Base-by-base conservation (phyloP, 257 asterid genomes). In the Nicotiana noctiflora region DNA sequence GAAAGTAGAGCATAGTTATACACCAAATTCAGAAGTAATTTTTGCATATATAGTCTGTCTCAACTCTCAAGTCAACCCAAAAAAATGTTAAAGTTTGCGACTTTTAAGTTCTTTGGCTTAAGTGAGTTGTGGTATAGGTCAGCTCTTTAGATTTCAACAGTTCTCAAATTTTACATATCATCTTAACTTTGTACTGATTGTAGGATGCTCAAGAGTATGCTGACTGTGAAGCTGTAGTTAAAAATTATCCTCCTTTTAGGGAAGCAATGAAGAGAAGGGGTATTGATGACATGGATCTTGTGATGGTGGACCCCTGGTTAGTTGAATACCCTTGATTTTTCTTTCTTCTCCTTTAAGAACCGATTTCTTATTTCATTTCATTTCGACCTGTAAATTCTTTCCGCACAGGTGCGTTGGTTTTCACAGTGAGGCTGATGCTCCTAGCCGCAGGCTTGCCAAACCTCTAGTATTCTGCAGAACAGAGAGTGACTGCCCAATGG, bases 191-290 rank as follows among this genome's bases (percentile, higher is more conserved):
- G 23, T 72, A 23, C 78, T 72, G 78, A 72, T 61, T 83, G 82
- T 84, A 96, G 99, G 97, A 96, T 90, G 99, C 98, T 82, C 89
- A 87, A 49, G 99, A 96, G 84, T 96, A 94, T 85, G 99, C 99
- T 84, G 99, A 96, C 87, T 96, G 99, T 83, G 99, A 96, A 88
- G 98, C 97, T 55, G 89, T 90, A 25, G 96, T 96, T 76, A 96
- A 94, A 90, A 95, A 91, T 46, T 91, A 88, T 84, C 97, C 96
- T 83, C 98, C 97, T 40, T 94, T 96, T 86, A 86, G 84, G 60
- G 98, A 96, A 79, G 99, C 98, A 86, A 94, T 96, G 99, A 96
- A 90, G 92, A 96, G 89, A 89, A 91, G 99, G 95, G 99, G 99
- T 27, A 92, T 96, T 80, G 97, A 96, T 85, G 98, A 96, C 82